Evolutionary conservation across 192 early-diverging fungal species (phyloP).

Genomic region (Mortierella claussenii): DNA sequence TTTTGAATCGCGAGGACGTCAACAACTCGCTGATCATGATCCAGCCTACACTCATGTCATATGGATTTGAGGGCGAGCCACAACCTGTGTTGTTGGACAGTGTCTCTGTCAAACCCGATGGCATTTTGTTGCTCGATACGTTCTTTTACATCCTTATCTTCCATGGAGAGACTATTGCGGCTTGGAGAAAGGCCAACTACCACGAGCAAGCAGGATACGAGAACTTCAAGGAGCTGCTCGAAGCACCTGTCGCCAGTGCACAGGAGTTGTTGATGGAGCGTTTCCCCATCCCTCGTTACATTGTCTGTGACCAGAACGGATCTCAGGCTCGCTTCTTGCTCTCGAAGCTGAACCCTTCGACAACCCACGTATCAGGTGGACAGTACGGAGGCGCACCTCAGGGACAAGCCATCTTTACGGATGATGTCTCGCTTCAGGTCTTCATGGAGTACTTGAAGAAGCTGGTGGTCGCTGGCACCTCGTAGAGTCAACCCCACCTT

Average conservation of each 20-base stretch:
- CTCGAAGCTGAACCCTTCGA: constrained; percentile 99
- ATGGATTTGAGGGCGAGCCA: constrained; percentile 86
- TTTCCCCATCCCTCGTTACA: constrained; percentile 98
- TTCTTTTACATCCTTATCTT: constrained; percentile 99
- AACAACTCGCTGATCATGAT: constrained; percentile 99
- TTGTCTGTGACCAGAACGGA: constrained; percentile 96
- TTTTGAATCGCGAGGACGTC: constrained; percentile 95
- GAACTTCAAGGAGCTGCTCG: constrained; percentile 92
- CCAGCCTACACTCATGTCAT: constrained; percentile 96
- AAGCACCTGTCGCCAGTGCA: constrained; percentile 88
- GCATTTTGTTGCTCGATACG: constrained; percentile 93
- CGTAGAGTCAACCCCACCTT: constrained; percentile 18
- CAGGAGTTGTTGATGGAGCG: constrained; percentile 92
- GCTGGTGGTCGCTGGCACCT: constrained; percentile 54
- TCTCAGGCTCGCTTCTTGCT: constrained; percentile 99
- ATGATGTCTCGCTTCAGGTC: constrained; percentile 97
- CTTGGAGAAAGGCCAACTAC: constrained; percentile 96
- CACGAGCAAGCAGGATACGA: constrained; percentile 95
- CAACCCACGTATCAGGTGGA: constrained; percentile 86
- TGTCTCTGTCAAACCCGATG: constrained; percentile 95
- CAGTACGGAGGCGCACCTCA: constrained; percentile 69
- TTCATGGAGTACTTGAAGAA: constrained; percentile 97
- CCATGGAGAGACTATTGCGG: constrained; percentile 97
- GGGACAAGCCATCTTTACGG: constrained; percentile 95
- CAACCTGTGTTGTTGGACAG: constrained; percentile 96